phyloP scores from a whole-genome alignment of 2,329 filamentous ascomycete species.

The Microcyclosporella mali region DNA sequence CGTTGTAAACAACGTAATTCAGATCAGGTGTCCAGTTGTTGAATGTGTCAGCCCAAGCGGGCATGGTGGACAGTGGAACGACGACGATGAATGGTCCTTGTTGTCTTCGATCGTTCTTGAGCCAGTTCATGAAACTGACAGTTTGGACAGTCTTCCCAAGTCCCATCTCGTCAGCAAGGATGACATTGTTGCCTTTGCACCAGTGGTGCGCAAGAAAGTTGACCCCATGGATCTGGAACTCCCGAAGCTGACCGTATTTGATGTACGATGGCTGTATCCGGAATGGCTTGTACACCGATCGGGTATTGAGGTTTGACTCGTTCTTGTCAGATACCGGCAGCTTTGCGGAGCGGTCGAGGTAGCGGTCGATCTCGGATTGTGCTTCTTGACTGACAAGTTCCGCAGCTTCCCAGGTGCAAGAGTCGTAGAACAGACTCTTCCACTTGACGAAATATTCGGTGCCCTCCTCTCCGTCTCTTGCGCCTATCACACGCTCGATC shows the following conservation, averaged over 20 bases:
- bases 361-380: slow-evolving; percentile 86
- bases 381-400: slow-evolving; percentile 69
- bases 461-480: slow-evolving; percentile 70
- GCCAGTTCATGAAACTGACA: slow-evolving; percentile 93
- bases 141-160: slow-evolving; percentile 97
- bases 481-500: slow-evolving; percentile 86
- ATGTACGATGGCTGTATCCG: slow-evolving; percentile 82
- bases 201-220: slow-evolving; percentile 97
- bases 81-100: slow-evolving; percentile 95
- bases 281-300: slow-evolving; percentile 64
- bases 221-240: slow-evolving; percentile 88
- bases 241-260: slow-evolving; percentile 73
- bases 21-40: slow-evolving; percentile 92
- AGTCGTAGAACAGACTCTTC: slow-evolving; percentile 77
- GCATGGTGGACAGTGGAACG: slow-evolving; percentile 94
- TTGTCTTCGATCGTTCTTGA: slow-evolving; percentile 80
- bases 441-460: slow-evolving; percentile 94
- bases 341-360: slow-evolving; percentile 73
- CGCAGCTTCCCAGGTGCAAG: slow-evolving; percentile 86
- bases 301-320: slow-evolving; percentile 69
- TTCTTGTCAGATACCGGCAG: slow-evolving; percentile 73
- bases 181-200: slow-evolving; percentile 90
- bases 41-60: slow-evolving; percentile 97
- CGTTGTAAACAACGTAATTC: slow-evolving; percentile 95
- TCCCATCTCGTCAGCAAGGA: slow-evolving; percentile 97